Evolutionary conservation across 176 grass and related monocot species (phyloP).

Genomic region (Aegilops tauschii): DNA sequence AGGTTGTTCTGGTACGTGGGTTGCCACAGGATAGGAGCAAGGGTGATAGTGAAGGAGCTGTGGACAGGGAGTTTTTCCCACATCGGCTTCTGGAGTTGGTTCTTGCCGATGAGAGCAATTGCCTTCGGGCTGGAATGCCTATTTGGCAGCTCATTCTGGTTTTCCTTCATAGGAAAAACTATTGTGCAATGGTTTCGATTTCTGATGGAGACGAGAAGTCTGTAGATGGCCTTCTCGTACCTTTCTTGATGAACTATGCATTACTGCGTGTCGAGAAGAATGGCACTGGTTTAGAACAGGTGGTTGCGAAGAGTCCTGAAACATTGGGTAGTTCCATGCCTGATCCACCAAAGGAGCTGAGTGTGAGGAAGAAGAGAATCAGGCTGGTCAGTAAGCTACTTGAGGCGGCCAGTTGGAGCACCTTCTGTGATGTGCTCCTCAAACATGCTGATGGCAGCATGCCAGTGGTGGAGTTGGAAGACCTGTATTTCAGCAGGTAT

Average conservation of each 20-base stretch:
- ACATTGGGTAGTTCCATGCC: neutral
- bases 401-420: conserved; percentile 39
- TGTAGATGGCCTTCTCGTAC: conserved; percentile 68
- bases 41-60: conserved; percentile 15
- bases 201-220: conserved; percentile 38
- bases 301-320: conserved; percentile 2
- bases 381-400: conserved; percentile 50
- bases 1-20: conserved; percentile 50
- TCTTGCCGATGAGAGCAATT: conserved; percentile 39
- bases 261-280: conserved; percentile 60
- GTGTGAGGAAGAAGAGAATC: conserved; percentile 58
- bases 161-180: conserved; percentile 62
- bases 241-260: conserved; percentile 64
- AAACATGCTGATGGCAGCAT: conserved; percentile 38
- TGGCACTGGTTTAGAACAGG: conserved; percentile 24
- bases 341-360: conserved; percentile 37
- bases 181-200: conserved; percentile 58
- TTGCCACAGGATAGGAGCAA: conserved; percentile 29
- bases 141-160: conserved; percentile 93
- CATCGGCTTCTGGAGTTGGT: conserved; percentile 60
- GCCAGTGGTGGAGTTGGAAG: conserved; percentile 55
- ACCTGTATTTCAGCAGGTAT: conserved; percentile 72
- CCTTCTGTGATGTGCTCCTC: conserved; percentile 56
- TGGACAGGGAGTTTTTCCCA: conserved; percentile 52
- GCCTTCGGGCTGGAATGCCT: conserved; percentile 43